Evolutionary conservation across 768 basidiomycete genomes (phyloP).

Genomic region (Tulasnella sp.): DNA sequence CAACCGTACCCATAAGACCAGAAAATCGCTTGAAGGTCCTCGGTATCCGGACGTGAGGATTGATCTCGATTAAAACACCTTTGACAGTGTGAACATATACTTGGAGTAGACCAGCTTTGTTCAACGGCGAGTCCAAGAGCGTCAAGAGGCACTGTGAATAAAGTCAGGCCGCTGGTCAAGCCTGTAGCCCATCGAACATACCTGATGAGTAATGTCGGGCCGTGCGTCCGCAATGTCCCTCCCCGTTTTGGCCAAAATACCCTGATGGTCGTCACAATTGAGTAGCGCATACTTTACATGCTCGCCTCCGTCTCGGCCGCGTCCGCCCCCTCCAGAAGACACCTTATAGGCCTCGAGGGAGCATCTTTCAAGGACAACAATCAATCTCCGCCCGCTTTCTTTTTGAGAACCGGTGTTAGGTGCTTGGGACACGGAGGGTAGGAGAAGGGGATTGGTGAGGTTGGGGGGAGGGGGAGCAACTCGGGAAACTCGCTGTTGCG

Average conservation of each 20-base stretch:
- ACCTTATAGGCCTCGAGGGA: constrained; percentile 94
- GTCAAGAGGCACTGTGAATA: constrained; percentile 83
- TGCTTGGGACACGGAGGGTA: constrained; percentile 79
- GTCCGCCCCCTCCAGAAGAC: constrained; percentile 45
- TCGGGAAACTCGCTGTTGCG: constrained; percentile 16
- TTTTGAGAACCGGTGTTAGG: constrained; percentile 46
- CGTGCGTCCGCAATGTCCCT: constrained; percentile 98
- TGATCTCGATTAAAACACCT: constrained; percentile 95
- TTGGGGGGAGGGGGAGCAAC: constrained; percentile 65
- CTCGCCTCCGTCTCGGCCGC: constrained; percentile 48
- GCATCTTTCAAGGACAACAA: constrained; percentile 88
- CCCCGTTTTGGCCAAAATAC: constrained; percentile 94
- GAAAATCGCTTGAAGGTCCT: constrained; percentile 98
- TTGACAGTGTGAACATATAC: constrained; percentile 98
- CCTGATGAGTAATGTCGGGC: constrained; percentile 98
- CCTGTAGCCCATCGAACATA: constrained; percentile 38
- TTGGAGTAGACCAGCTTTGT: constrained; percentile 94
- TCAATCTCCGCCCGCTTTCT: constrained; percentile 59
- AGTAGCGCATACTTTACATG: constrained; percentile 95
- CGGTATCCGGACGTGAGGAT: constrained; percentile 95
- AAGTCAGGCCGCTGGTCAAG: background rate
- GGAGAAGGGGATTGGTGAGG: constrained; percentile 71
- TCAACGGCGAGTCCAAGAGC: constrained; percentile 91
- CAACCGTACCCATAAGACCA: constrained; percentile 82
- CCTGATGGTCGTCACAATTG: constrained; percentile 99